Percentiles rank a stretch among this genome's conserved stretches.
Conservation (phyloP, 176 grass and related monocot genomes). For the Hyparrhenia diplandra region DNA sequence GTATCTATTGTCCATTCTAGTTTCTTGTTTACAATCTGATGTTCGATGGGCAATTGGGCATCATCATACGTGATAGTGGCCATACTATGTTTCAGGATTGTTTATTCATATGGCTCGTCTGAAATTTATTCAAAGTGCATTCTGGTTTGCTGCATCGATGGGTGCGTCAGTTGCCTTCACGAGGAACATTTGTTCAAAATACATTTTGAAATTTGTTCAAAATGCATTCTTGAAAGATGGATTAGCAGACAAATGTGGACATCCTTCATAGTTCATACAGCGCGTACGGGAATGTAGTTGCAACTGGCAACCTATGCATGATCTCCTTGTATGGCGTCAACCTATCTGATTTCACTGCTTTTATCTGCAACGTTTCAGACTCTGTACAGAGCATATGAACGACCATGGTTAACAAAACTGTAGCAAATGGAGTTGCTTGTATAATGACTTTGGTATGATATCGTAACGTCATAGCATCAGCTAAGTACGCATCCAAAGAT, state of each 20-base stretch:
- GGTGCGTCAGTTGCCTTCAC: not conserved
- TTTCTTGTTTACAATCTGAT: not conserved
- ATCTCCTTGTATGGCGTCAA: not conserved
- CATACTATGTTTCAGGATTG: not conserved
- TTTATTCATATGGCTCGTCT: not conserved
- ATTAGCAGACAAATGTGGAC: not conserved
- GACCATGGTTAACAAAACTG: not conserved
- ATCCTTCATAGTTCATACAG: not conserved
- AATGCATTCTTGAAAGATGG: not conserved
- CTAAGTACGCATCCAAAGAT: not conserved
- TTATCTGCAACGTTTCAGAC: too few relatives aligned
- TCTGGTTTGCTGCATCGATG: not conserved
- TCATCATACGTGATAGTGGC: not conserved
- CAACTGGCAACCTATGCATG: too few relatives aligned
- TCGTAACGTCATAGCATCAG: not conserved
- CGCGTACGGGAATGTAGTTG: too few relatives aligned
- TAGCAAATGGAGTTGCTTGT: not conserved
- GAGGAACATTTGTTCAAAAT: too few relatives aligned
- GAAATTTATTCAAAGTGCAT: not conserved
- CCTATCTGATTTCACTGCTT: not conserved
- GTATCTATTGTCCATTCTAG: not conserved
- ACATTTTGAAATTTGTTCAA: too few relatives aligned
- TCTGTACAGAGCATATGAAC: too few relatives aligned
- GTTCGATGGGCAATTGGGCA: not conserved
- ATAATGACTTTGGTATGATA: too few relatives aligned